phyloP scores from a whole-genome alignment of 208 protist genomes.

The Trypanosomatidae sp. region DNA sequence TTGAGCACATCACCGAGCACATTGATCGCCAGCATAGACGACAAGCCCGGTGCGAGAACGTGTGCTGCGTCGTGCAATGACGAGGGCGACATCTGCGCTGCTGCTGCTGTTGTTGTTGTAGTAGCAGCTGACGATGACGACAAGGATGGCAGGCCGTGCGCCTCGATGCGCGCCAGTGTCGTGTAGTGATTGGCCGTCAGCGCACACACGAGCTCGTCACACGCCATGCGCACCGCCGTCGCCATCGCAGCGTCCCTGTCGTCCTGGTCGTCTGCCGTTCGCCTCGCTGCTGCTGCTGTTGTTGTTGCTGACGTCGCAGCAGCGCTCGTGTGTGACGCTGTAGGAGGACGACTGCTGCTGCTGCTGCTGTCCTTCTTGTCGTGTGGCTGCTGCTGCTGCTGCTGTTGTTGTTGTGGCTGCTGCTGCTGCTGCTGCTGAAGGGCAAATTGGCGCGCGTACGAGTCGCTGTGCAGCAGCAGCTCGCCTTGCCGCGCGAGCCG shows the following conservation, averaged over 20 bases:
- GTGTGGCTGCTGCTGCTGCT: neutral
- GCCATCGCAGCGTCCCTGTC: constrained; percentile 6
- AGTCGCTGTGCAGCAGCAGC: constrained; percentile 4
- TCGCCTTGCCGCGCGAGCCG: neutral
- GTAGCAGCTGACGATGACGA: too few species aligned
- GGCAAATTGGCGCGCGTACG: neutral
- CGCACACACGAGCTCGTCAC: constrained; percentile 43
- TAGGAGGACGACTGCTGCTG: too few species aligned
- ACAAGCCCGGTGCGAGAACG: constrained; percentile 15
- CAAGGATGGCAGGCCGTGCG: constrained; percentile 14
- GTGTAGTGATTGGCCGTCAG: constrained; percentile 20
- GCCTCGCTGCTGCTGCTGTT: neutral
- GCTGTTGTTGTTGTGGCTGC: neutral
- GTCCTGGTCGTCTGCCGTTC: neutral
- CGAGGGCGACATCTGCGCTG: too few species aligned
- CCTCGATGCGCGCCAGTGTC: constrained; percentile 19
- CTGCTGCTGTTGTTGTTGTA: too few species aligned
- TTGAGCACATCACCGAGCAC: constrained; percentile 24
- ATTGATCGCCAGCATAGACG: constrained; percentile 22
- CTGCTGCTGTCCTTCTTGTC: neutral
- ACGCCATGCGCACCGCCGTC: constrained; percentile 22
- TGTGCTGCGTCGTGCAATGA: neutral
- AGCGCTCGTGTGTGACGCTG: too few species aligned
- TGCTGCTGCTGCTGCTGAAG: neutral
- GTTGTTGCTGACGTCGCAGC: neutral